Evolutionary conservation across 495 filamentous ascomycete genomes (phyloP), one percentile per base, ranked within the genome.

Genomic region (Penicillium silybi): DNA sequence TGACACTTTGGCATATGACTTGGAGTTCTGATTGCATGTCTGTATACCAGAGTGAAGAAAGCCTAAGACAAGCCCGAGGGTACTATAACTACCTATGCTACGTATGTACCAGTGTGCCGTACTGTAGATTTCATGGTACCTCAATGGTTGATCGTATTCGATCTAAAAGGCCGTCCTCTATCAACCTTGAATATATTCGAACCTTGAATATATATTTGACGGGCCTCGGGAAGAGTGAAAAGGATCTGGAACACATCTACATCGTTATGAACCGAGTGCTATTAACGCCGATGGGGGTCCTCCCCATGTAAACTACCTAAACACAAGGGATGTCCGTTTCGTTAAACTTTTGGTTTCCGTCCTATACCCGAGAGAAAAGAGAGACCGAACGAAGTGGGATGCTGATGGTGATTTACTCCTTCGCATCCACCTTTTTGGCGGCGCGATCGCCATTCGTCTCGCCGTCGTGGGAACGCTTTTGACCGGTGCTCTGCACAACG

Each of bases 401-500:
- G 47, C 47, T 11, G 37, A 15, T 53, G 15, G 25, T 19, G 16
- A 34, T 18, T 54, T 70, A 73, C 65, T 77, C 72, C 68, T 76
- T 76, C 22, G 64, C 56, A 54, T 78, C 76, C 10, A 76, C 64
- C 64, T 79, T 79, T 68, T 80, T 79, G 27, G 73, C 54, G 13
- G 73, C 66, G 52, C 66, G 69, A 37, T 75, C 69, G 16, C 61
- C 61, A 45, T 63, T 72, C 29, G 64, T 53, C 34, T 75, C 70
- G 22, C 72, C 70, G 13, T 78, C 75, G 11, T 73, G 74, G 35
- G 63, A 48, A n/a, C 77, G 76, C 70, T 80, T 80, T 59, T 78
- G 72, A 41, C 69, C 68, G 45, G 75, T 76, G 62, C 67, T 74
- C 61, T 74, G 67, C 17, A 80, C 60, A 19, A 75, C 70, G 39